Evolutionary conservation across 176 grass and related monocot genomes (phyloP).

Genomic region (Triticum aestivum): DNA sequence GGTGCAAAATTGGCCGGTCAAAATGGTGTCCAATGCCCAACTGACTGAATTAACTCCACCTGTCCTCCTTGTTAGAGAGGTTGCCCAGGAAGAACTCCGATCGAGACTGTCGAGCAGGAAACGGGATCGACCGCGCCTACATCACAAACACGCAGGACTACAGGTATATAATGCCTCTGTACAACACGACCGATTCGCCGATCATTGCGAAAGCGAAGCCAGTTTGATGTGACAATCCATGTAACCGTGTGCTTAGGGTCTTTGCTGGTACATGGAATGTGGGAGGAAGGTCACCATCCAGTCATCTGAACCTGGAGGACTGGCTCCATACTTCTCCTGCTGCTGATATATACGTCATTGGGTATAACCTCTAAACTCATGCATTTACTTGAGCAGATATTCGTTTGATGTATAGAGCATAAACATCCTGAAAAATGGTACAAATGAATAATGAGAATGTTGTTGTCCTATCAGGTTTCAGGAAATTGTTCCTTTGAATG

Average conservation of each 20-base stretch:
- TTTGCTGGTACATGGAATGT: constrained; percentile 97
- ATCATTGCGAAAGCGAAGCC: constrained; percentile 6
- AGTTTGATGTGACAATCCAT: constrained; percentile 17
- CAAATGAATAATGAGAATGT: not conserved
- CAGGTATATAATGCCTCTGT: constrained; percentile 41
- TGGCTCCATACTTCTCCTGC: constrained; percentile 93
- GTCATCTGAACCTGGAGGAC: constrained; percentile 82
- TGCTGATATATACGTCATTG: constrained; percentile 96
- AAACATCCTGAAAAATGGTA: not conserved
- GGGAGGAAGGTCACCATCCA: constrained; percentile 87
- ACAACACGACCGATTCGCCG: not conserved
- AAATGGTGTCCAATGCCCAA: constrained; percentile 9
- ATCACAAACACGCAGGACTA: constrained; percentile 89
- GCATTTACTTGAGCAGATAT: constrained; percentile 4
- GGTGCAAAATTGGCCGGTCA: constrained; percentile 17
- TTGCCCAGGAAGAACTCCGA: constrained; percentile 50
- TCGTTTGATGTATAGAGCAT: not conserved
- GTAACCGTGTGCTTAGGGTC: constrained; percentile 41
- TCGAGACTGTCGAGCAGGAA: constrained; percentile 47
- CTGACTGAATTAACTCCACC: constrained; percentile 24
- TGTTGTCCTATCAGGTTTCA: constrained; percentile 60
- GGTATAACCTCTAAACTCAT: constrained; percentile 40
- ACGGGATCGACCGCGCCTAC: constrained; percentile 52
- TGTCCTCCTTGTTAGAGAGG: constrained; percentile 51
- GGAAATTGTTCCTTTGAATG: constrained; percentile 97